These are phyloP conservation scores for Euphrasia confusa DNA, from an alignment of 257 asterid species.

Conservation along the genomic window DNA sequence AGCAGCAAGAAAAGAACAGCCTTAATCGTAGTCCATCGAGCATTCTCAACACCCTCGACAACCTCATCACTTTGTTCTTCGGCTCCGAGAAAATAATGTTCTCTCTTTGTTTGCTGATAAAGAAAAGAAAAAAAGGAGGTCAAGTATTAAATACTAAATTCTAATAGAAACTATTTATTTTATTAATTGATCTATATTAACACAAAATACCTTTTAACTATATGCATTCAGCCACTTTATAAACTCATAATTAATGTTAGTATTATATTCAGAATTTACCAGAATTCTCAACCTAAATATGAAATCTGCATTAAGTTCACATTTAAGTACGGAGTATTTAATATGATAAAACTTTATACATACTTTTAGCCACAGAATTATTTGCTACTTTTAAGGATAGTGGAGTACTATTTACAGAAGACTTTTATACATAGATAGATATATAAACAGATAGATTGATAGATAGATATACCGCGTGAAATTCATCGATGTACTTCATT, in stretches of 20 bases:
- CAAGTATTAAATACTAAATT: neutral
- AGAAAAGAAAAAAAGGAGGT: neutral
- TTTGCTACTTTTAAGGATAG: too few species aligned
- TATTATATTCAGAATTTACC: too few species aligned
- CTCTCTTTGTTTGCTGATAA: conserved; percentile 72
- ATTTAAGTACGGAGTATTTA: too few species aligned
- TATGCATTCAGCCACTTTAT: too few species aligned
- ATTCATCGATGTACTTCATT: conserved; percentile 48
- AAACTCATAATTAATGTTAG: too few species aligned
- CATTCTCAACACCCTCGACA: conserved; percentile 54
- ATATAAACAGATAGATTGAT: neutral
- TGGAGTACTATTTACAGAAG: too few species aligned
- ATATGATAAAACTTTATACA: too few species aligned
- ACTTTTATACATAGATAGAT: neutral
- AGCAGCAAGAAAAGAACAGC: conserved; percentile 63
- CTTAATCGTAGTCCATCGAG: conserved; percentile 43
- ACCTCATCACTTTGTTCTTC: conserved; percentile 46
- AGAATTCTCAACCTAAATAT: too few species aligned
- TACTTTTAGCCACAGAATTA: too few species aligned
- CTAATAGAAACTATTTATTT: neutral
- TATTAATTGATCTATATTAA: too few species aligned
- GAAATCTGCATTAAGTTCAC: too few species aligned
- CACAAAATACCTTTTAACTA: too few species aligned
- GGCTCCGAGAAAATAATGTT: conserved; percentile 57
- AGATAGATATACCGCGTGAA: conserved; percentile 51